Conservation (phyloP, 2,329 filamentous ascomycete species). For the Colletotrichum sp. region DNA sequence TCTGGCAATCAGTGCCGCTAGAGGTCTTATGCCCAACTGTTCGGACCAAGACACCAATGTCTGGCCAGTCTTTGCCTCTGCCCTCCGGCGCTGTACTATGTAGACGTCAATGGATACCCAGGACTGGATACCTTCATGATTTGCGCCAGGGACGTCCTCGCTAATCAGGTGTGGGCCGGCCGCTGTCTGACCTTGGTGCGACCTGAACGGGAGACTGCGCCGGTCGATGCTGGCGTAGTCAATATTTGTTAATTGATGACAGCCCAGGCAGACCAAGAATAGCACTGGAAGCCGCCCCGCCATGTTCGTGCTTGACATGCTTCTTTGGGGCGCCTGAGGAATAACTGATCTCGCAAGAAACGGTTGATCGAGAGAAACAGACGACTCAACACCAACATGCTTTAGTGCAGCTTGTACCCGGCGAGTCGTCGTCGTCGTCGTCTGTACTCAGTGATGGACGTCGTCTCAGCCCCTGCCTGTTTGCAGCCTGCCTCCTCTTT, state of each 20-base stretch:
- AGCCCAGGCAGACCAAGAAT: not conserved
- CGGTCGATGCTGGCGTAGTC: not conserved
- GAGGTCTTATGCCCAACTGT: not conserved
- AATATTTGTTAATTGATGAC: conserved; percentile 5
- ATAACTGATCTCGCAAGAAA: not conserved
- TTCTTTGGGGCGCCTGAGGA: not conserved
- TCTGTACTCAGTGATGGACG: not conserved
- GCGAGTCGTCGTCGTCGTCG: not conserved
- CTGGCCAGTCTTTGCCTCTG: not conserved
- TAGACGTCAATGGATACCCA: not conserved
- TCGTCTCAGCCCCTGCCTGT: not conserved
- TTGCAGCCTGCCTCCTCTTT: not conserved
- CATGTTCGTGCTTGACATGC: conserved; percentile 1
- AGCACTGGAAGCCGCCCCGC: not conserved
- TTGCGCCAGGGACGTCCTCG: conserved; percentile 22
- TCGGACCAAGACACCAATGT: not conserved
- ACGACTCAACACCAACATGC: not conserved
- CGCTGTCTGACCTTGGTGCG: conserved; percentile 13
- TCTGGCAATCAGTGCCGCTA: not conserved
- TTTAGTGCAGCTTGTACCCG: not conserved
- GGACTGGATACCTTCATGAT: conserved; percentile 10
- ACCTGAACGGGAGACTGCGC: conserved; percentile 19
- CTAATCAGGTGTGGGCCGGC: conserved; percentile 19
- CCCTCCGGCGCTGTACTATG: not conserved
- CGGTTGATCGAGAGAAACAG: not conserved